Base-by-base conservation (phyloP, 768 basidiomycete species). In the Tylopilus rubrobrunneus region DNA sequence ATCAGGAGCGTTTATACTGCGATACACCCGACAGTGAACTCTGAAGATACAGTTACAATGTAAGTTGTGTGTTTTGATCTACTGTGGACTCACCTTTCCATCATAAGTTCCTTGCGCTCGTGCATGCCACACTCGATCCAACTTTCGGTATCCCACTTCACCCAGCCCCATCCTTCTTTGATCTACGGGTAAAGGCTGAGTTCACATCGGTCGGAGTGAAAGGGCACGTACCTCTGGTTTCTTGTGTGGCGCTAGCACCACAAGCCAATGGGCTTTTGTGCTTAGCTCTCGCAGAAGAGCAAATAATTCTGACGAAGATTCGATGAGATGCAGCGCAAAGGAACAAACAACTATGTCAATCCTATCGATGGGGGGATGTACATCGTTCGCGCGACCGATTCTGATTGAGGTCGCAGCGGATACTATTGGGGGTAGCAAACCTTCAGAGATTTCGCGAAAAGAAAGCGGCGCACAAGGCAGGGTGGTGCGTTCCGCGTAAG, bases 211-310 rank as follows among this genome's bases (percentile, higher is more conserved):
- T 12, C 37, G 34, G 48, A n/a, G 19, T 19, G 19, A 53, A 34
- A 10, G n/a, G 15, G 17, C 7, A 52, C 63, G 39, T 57, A 86
- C 86, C 69, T 86, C 85, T 19, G 87, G 87, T 58, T 82, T 86
- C 69, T 89, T 90, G 67, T 89, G 87, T 21, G 87, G 86, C 2
- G 85, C 85, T 33, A 87, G 70, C 6, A 89, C 76, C 33, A 87
- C 76, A 9, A 91, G 73, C 85, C 86, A 89, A 31, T 69, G 69
- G 3, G 76, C 75, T 62, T 82, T 83, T 42, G 74, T 78, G 55
- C 82, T 84, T 34, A 89, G 67, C 60, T 85, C 83, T 72, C 78
- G 82, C 12, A 88, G 72, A 8, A 89, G 70, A 8, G 83, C 72
- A 62, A 83, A 90, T 19, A 89, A 71, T 49, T 83, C 80, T 0